phyloP scores from a whole-genome alignment of 2,329 filamentous ascomycete species.

The Phyllachora maydis region DNA sequence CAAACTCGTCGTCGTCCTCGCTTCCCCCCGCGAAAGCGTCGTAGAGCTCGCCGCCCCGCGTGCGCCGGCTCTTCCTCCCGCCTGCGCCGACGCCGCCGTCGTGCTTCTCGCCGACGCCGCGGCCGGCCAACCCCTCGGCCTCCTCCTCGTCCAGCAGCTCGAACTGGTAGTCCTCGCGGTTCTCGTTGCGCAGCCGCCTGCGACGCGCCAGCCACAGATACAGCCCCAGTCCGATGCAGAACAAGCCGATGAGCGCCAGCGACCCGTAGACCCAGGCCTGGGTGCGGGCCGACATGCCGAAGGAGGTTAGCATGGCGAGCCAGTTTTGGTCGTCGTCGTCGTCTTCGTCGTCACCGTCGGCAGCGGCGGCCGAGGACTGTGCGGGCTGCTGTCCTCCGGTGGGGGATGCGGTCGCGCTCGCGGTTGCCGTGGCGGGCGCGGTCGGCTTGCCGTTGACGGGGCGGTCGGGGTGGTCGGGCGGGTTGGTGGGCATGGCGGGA shows the following conservation, averaged over 20 bases:
- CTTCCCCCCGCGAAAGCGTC: constrained; percentile 89
- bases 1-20: constrained; percentile 47
- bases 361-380: constrained; percentile 13
- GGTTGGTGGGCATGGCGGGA: constrained; percentile 12
- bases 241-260: constrained; percentile 62
- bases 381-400: constrained; percentile 12
- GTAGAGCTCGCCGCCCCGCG: constrained; percentile 74
- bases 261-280: constrained; percentile 90
- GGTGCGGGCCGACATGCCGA: constrained; percentile 70
- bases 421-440: constrained; percentile 9
- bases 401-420: constrained; percentile 7
- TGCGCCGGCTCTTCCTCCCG: constrained; percentile 25
- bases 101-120: constrained; percentile 22
- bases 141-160: constrained; percentile 79
- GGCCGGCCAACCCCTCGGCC: constrained; percentile 26
- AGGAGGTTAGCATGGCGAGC: constrained; percentile 76
- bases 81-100: too few species aligned
- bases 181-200: constrained; percentile 51
- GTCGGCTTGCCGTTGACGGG: constrained; percentile 28
- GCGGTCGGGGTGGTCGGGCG: constrained; percentile 44
- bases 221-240: constrained; percentile 60
- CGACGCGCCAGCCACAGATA: constrained; percentile 69
- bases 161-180: constrained; percentile 78
- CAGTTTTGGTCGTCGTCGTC: constrained; percentile 39
- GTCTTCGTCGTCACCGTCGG: too few species aligned